Percentiles rank a stretch among this genome's conserved stretches.
These are phyloP conservation scores for Kurtzmaniella quercitrusa DNA, from an alignment of 1,139 yeast species.

Conservation along the genomic window DNA sequence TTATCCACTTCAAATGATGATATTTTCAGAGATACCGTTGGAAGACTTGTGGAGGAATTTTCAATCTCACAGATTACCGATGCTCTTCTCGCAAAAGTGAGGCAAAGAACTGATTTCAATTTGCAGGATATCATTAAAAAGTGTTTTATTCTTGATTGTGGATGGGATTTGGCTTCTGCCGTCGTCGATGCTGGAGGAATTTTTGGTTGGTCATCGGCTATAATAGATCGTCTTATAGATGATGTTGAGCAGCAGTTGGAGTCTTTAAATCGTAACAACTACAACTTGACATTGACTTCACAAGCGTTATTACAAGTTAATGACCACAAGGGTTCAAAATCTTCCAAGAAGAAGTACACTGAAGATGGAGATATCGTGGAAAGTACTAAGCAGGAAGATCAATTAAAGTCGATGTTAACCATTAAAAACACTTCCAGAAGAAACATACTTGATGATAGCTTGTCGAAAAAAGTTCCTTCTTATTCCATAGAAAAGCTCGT, in stretches of 20 bases:
- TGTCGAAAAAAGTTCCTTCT: constrained; percentile 40
- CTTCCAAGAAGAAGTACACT: background rate
- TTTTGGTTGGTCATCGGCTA: constrained; percentile 54
- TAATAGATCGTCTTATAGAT: constrained; percentile 41
- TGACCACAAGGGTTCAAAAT: constrained; percentile 16
- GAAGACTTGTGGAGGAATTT: constrained; percentile 61
- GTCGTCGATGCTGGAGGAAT: constrained; percentile 73
- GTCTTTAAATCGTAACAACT: constrained; percentile 47
- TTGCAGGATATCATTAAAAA: constrained; percentile 39
- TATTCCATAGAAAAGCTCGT: constrained; percentile 51
- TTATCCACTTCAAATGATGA: constrained; percentile 56
- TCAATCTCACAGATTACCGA: constrained; percentile 45
- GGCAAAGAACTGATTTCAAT: constrained; percentile 22
- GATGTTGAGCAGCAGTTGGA: constrained; percentile 48
- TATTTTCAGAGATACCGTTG: constrained; percentile 64
- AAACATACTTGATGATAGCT: constrained; percentile 24
- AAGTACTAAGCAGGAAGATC: constrained; percentile 21
- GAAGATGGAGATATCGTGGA: constrained; percentile 17
- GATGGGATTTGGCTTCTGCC: constrained; percentile 58
- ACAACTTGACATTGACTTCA: constrained; percentile 53
- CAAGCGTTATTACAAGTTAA: constrained; percentile 35
- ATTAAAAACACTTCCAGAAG: constrained; percentile 28
- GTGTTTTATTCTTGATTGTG: constrained; percentile 33
- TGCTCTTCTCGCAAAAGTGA: constrained; percentile 14
- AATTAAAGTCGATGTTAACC: constrained; percentile 38